Evolutionary conservation across 768 basidiomycete species (phyloP).

Genomic region (Tulasnella sp.): DNA sequence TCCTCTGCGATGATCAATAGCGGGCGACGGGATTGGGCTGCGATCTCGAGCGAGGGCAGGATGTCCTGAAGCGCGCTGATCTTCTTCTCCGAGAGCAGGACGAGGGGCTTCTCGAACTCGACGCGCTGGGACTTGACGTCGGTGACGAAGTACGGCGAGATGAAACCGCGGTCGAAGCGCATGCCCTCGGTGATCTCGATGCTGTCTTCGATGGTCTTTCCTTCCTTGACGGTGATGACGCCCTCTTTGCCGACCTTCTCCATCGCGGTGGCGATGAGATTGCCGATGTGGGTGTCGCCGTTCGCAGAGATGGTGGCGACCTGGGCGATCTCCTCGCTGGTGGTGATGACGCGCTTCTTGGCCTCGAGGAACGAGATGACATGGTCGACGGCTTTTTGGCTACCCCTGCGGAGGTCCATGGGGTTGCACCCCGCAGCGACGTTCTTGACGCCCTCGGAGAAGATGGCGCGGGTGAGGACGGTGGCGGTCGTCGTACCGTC

Average conservation of each 20-base stretch:
- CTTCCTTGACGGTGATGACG: slow-evolving; percentile 99
- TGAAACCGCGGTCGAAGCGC: slow-evolving; percentile 98
- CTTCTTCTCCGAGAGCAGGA: slow-evolving; percentile 96
- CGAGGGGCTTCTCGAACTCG: slow-evolving; percentile 93
- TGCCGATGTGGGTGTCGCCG: slow-evolving; percentile 79
- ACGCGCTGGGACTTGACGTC: slow-evolving; percentile 94
- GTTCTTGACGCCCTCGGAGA: slow-evolving; percentile 97
- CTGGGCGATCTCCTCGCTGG: slow-evolving; percentile 94
- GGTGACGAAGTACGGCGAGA: slow-evolving; percentile 96
- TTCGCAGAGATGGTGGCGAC: slow-evolving; percentile 92
- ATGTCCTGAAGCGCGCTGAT: slow-evolving; percentile 92
- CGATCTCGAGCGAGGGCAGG: slow-evolving; percentile 72
- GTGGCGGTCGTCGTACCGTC: slow-evolving; percentile 98
- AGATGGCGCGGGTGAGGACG: slow-evolving; percentile 93
- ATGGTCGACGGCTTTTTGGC: slow-evolving; percentile 92
- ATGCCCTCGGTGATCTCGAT: slow-evolving; percentile 99
- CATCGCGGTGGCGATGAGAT: slow-evolving; percentile 96
- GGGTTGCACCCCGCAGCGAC: slow-evolving; percentile 99
- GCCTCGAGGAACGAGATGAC: slow-evolving; percentile 83
- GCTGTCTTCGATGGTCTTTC: slow-evolving; percentile 94
- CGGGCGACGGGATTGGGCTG: slow-evolving; percentile 62
- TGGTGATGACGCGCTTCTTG: slow-evolving; percentile 90
- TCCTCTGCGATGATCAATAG: slow-evolving; percentile 97
- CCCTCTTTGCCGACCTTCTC: slow-evolving; percentile 99
- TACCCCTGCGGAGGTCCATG: slow-evolving; percentile 98